Evolutionary conservation across 2,329 filamentous ascomycete genomes (phyloP), one percentile per base, ranked within the genome.

Genomic region (Coniochaeta pulveracea): DNA sequence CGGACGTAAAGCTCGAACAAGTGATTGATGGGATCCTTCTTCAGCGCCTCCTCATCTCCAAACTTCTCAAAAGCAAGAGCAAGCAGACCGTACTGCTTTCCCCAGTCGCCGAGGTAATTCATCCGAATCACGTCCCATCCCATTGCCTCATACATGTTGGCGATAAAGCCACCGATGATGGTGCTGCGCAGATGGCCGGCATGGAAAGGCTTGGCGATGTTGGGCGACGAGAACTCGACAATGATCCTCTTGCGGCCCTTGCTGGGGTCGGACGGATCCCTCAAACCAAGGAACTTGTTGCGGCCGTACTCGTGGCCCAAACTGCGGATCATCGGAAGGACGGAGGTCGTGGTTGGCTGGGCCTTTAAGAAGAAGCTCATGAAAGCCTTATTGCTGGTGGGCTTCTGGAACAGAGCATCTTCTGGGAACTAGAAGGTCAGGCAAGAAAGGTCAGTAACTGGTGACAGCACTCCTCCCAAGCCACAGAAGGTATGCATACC

Each of bases 151-250:
- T 85, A 81, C 12, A 85, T 57, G 50, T 85, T 85, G 15, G 78
- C 63, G 25, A 86, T 62, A 58, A 85, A 86, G 24, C 80, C 80
- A 31, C 81, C 81, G 39, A 86, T 85, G 49, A 86, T 85, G 23
- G 81, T 88, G 45, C 76, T 81, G 48, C 82, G 69, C 46, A 86
- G 61, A 55, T 88, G 81, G 10, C 80, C 80, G 24, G 80, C 81
- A 50, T 85, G 80, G 62, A 86, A 86, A 16, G 80, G 83, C 58
- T 89, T 89, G 28, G 84, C 84, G 38, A 91, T 86, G 53, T 91
- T 91, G 33, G 85, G 84, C 6, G 80, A 86, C 6, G 80, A 85
- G 56, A 89, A 91, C 49, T 91, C 84, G 46, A 91, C 71, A 33
- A 91, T 72, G 25, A 76, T 69, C 39, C 68, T 71, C 64, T 84